Base-by-base conservation (phyloP, 2,329 filamentous ascomycete species). In the Calonectria pseudoturangicola region DNA sequence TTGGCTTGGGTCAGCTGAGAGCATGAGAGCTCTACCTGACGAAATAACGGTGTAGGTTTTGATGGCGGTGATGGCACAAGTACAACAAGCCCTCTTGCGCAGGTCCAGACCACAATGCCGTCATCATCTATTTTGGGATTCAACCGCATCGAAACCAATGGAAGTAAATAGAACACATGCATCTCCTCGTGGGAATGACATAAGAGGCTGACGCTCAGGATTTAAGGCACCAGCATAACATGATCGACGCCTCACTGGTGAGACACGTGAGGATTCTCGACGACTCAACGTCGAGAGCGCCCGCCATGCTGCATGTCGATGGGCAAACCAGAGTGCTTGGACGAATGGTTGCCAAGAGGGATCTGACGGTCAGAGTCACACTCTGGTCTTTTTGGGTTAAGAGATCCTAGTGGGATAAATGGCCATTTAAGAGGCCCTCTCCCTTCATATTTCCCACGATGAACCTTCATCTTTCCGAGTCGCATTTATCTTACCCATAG, bases 281-380 rank as follows among this genome's bases (percentile, higher is more conserved):
- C 43, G 41, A 36, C 50, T 56, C 18, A 33, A 30, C 43, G 30
- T 62, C 33, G 30, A 48, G 66, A 50, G 30, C 54, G 66, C 66
- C 66, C 66, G 66, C 66, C 36, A 41, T n/a, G 43, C 43, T 68
- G 66, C 54, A 68, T 50, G 45, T 41, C 12, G 13, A 41, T 45
- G 66, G 54, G 21, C 43, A 41, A 36, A 27, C 43, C 54, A 60
- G 54, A 45, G 30, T 33, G 54, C 45, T 33, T 30, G 36, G 25
- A 68, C 54, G 54, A 62, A 48, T 68, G 41, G n/a, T 8, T 68
- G 43, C 43, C 41, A 39, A 43, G 43, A 16, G 13, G 18, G 27
- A 25, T 25, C 18, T 50, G 36, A n/a, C 25, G 18, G 36, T 39
- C 27, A 66, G 64, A 45, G 48, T 66, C 36, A 41, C 48, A 43